Percentiles rank a stretch among this genome's conserved stretches.
These are phyloP conservation scores for Vitis vinifera DNA, from an alignment of 164 flowering plant species.

Conservation along the genomic window DNA sequence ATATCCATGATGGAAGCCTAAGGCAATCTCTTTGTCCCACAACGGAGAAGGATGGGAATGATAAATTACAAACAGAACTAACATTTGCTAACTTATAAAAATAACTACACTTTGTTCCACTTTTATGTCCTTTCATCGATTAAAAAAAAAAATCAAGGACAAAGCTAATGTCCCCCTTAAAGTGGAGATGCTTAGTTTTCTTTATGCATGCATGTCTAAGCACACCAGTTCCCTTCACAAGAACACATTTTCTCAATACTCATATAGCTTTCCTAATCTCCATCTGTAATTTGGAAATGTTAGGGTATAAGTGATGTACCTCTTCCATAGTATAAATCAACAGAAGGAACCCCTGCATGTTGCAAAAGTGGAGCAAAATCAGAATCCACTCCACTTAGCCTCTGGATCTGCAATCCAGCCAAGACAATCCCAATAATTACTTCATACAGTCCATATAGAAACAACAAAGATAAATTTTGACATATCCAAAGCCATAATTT, in stretches of 20 bases:
- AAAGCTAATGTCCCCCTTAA: too few species aligned
- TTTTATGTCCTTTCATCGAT: too few species aligned
- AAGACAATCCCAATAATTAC: constrained; percentile 4
- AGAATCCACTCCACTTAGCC: constrained; percentile 78
- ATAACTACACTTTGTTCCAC: too few species aligned
- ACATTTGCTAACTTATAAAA: too few species aligned
- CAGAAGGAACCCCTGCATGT: constrained; percentile 84
- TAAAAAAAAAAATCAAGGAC: too few species aligned
- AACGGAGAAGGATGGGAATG: too few species aligned
- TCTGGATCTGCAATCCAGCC: constrained; percentile 55
- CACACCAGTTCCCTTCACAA: neutral
- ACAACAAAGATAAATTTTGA: neutral
- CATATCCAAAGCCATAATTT: neutral
- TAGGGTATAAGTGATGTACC: constrained; percentile 38
- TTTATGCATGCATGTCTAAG: neutral
- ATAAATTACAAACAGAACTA: too few species aligned
- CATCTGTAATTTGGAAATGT: neutral
- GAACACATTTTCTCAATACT: neutral
- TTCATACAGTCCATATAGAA: too few species aligned
- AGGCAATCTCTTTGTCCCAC: too few species aligned
- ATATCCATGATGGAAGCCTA: too few species aligned
- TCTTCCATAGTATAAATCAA: constrained; percentile 81
- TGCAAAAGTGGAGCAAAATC: constrained; percentile 95
- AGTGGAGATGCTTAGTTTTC: too few species aligned
- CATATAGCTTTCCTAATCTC: neutral